Conservation (phyloP, 2,329 filamentous ascomycete species). For the Emmonsiellopsis sp. region DNA sequence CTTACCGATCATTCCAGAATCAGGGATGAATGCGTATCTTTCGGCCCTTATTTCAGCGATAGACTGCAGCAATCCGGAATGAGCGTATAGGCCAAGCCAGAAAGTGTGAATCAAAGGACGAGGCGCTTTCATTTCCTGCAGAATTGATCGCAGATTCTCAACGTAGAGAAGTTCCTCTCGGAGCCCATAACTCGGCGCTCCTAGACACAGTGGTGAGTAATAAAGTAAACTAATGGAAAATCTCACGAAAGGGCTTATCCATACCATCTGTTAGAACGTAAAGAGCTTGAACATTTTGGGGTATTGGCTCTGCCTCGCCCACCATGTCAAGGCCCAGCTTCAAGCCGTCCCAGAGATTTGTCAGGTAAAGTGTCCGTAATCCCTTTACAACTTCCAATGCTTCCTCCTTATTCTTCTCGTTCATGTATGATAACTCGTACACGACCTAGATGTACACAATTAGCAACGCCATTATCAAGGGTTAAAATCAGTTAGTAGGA, state of each 20-base stretch:
- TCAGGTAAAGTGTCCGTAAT: constrained; percentile 33
- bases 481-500: background rate
- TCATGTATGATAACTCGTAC: constrained; percentile 43
- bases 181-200: constrained; percentile 45
- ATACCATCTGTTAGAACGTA: constrained; percentile 25
- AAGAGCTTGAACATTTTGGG: constrained; percentile 23
- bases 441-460: constrained; percentile 20
- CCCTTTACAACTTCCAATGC: constrained; percentile 35
- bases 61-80: constrained; percentile 49
- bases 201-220: constrained; percentile 1
- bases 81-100: constrained; percentile 44
- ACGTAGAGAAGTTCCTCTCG: constrained; percentile 48
- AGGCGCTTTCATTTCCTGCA: constrained; percentile 25
- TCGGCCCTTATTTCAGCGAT: constrained; percentile 51
- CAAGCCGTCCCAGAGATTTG: constrained; percentile 53
- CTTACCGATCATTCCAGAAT: constrained; percentile 49
- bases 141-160: constrained; percentile 38
- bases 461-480: background rate
- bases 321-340: constrained; percentile 44
- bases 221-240: background rate
- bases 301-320: constrained; percentile 15
- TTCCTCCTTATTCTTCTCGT: constrained; percentile 34
- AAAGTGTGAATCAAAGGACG: constrained; percentile 42
- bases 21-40: constrained; percentile 54
- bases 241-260: background rate